Evolutionary conservation across 495 filamentous ascomycete species (phyloP), one percentile per base, ranked within the genome.

Genomic region (Neurospora sublineolata): DNA sequence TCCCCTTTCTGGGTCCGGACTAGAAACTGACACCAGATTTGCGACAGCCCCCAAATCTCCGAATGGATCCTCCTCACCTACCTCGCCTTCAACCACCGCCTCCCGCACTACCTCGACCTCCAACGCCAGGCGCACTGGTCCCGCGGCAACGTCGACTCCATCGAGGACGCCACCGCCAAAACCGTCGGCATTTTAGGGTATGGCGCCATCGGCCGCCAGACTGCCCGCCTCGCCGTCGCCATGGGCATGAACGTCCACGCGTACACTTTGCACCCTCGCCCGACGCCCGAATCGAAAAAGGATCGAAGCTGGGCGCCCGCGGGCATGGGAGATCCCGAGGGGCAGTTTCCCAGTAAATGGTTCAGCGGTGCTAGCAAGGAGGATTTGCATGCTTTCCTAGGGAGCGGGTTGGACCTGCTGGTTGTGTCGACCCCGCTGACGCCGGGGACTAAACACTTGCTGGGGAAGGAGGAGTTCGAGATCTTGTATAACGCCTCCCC

Each of bases 161-260:
- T 82, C 8, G 79, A 80, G 67, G 86, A 87, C 71, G 77, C 77
- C 37, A 83, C 84, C 37, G 72, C 75, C 38, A 83, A 86, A 72
- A 80, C 83, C 71, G 77, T 86, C 80, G 82, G 82, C 41, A 78
- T 84, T 33, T 69, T 84, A 27, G 82, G 82, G 1, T 84, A 84
- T 68, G 82, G 82, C 46, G 77, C 80, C 18, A 84, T 97, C 72
- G 93, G 93, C 2, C 83, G 92, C 11, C 93, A 94, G 72, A 87
- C 90, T 46, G 93, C 87, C 20, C 86, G 90, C 18, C 84, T 96
- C 3, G 88, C 87, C 10, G 84, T 86, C 4, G 90, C 91, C 9
- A 80, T 96, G 76, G 94, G 94, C 8, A 93, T 93, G 89, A 85
- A 87, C 7, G 89, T 97, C 16, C 84, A 94, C 73, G 94, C 93